These are phyloP conservation scores for Thelephora aurantiotincta DNA, from an alignment of 768 basidiomycete species.

Conservation along the genomic window DNA sequence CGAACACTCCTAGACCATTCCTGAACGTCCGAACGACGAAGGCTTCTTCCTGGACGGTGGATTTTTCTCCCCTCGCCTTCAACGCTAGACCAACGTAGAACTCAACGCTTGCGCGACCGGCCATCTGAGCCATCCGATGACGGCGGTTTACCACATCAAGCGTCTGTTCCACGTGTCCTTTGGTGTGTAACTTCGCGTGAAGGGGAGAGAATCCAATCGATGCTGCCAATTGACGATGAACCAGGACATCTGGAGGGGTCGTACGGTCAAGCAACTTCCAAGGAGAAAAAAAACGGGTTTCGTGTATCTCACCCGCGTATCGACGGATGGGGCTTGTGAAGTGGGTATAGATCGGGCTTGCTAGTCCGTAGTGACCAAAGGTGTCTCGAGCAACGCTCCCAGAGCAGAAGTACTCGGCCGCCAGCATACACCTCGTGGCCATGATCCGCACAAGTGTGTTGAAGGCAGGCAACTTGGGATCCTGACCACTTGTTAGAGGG, in stretches of 20 bases:
- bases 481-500: slow-evolving; percentile 27
- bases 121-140: slow-evolving; percentile 97
- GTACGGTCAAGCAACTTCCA: not conserved
- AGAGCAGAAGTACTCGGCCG: slow-evolving; percentile 96
- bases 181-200: slow-evolving; percentile 80
- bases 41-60: slow-evolving; percentile 56
- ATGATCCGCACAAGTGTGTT: slow-evolving; percentile 97
- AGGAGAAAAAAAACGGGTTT: not conserved
- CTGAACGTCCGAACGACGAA: slow-evolving; percentile 90
- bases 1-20: slow-evolving; percentile 95
- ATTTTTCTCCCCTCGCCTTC: slow-evolving; percentile 44
- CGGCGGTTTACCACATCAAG: slow-evolving; percentile 80
- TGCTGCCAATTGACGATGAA: slow-evolving; percentile 84
- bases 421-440: slow-evolving; percentile 97
- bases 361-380: slow-evolving; percentile 96
- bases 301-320: slow-evolving; percentile 58
- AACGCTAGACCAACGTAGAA: slow-evolving; percentile 94
- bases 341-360: slow-evolving; percentile 93
- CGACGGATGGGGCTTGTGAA: slow-evolving; percentile 96
- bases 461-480: slow-evolving; percentile 75
- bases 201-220: slow-evolving; percentile 76
- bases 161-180: slow-evolving; percentile 74
- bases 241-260: slow-evolving; percentile 63
- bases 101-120: slow-evolving; percentile 89
- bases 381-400: slow-evolving; percentile 87